Conservation (phyloP, 371 early-diverging fungal genomes). For the Apophysomyces trapeziformis region DNA sequence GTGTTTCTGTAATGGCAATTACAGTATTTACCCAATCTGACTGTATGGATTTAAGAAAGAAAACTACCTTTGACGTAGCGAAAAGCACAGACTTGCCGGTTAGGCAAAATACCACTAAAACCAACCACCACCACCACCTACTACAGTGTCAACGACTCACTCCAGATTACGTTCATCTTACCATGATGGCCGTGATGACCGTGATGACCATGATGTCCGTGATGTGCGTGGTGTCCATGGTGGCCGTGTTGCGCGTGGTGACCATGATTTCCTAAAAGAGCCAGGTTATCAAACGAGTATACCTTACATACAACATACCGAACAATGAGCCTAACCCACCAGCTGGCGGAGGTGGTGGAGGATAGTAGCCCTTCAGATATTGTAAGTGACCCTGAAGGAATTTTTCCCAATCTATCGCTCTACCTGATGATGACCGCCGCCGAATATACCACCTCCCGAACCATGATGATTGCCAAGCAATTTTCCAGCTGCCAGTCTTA, state of each 20-base stretch:
- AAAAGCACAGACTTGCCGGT: too few species aligned
- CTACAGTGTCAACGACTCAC: not conserved
- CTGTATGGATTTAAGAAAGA: not conserved
- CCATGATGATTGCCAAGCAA: conserved; percentile 14
- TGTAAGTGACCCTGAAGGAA: not conserved
- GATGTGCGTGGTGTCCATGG: conserved; percentile 8
- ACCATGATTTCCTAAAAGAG: not conserved
- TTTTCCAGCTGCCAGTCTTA: conserved; percentile 23
- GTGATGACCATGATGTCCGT: conserved; percentile 1
- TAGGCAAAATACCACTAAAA: not conserved
- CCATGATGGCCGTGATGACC: conserved; percentile 23
- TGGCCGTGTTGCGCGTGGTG: conserved; percentile 10
- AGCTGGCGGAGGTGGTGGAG: conserved; percentile 19
- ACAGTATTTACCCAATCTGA: not conserved
- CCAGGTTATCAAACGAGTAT: not conserved
- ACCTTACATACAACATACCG: not conserved
- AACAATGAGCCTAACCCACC: conserved; percentile 20
- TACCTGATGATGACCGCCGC: conserved; percentile 13
- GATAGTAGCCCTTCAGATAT: conserved; percentile 19
- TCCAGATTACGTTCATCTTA: not conserved
- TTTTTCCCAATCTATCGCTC: not conserved
- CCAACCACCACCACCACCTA: conserved; percentile 6
- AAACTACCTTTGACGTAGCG: not conserved
- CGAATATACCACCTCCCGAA: conserved; percentile 13
- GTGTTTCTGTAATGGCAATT: not conserved